Percentiles rank a stretch among this genome's conserved stretches.
phyloP scores from a whole-genome alignment of 805 yeast species.

The Myxozyma mucilagina region DNA sequence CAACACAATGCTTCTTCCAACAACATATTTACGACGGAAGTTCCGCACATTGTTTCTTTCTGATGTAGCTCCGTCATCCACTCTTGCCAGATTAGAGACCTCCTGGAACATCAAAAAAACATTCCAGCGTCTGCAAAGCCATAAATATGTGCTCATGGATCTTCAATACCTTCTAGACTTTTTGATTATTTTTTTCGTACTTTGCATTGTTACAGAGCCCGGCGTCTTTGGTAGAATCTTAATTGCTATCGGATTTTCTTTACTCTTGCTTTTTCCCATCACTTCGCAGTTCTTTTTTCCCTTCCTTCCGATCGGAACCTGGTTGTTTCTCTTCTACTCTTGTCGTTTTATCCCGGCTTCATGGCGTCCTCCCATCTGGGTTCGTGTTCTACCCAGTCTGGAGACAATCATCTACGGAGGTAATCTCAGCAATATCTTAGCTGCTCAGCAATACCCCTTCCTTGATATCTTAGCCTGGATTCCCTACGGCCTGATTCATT shows the following conservation, averaged over 20 bases:
- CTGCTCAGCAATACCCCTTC: conserved; percentile 62
- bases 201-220: conserved; percentile 36
- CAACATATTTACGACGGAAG: conserved; percentile 22
- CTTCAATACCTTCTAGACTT: conserved; percentile 51
- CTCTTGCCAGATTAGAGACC: conserved; percentile 25
- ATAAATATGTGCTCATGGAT: conserved; percentile 47
- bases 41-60: conserved; percentile 16
- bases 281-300: conserved; percentile 81
- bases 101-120: conserved; percentile 35
- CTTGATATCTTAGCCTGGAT: conserved; percentile 90
- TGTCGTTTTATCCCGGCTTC: conserved; percentile 65
- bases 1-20: conserved; percentile 16
- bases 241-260: conserved; percentile 46
- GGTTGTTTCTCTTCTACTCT: conserved; percentile 81
- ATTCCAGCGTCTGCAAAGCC: conserved; percentile 37
- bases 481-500: conserved; percentile 91
- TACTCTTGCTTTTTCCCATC: conserved; percentile 64
- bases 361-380: conserved; percentile 86
- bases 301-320: conserved; percentile 79
- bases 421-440: conserved; percentile 74
- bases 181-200: conserved; percentile 54
- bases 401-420: conserved; percentile 94
- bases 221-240: conserved; percentile 37
- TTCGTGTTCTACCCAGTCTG: conserved; percentile 83
- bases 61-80: conserved; percentile 24